phyloP scores from a whole-genome alignment of 192 early-diverging fungal species.

The Podila verticillata region DNA sequence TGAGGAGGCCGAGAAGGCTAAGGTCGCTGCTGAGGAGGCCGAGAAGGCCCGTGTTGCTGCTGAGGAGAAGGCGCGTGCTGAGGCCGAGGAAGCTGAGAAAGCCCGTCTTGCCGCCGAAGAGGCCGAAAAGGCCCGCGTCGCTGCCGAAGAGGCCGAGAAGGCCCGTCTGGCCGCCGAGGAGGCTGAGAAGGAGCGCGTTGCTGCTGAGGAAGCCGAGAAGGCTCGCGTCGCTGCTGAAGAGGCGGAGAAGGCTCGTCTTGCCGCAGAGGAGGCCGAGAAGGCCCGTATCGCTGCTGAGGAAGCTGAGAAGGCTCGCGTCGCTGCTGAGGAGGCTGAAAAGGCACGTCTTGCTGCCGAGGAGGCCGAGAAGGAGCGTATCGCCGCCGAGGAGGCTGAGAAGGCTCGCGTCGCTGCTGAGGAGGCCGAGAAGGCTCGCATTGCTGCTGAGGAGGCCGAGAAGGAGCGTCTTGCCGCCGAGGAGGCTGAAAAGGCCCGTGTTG shows the following conservation, averaged over 20 bases:
- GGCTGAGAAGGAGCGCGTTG: neutral
- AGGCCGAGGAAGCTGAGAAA: constrained; percentile 12
- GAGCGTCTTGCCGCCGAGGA: neutral
- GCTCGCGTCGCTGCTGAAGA: constrained; percentile 23
- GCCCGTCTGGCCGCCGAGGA: neutral
- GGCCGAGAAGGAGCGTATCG: neutral
- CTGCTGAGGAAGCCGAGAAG: neutral
- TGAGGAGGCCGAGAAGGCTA: constrained; percentile 1
- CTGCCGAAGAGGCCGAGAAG: constrained; percentile 7
- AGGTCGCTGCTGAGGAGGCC: neutral
- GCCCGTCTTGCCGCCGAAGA: constrained; percentile 20
- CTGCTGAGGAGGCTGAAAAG: constrained; percentile 13
- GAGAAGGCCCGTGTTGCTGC: neutral
- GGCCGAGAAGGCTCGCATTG: constrained; percentile 11
- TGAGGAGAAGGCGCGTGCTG: neutral
- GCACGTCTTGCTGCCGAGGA: constrained; percentile 12
- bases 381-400: constrained; percentile 5
- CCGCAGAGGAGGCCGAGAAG: constrained; percentile 6
- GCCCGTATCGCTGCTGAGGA: constrained; percentile 12
- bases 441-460: constrained; percentile 8
- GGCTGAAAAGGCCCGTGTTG: constrained; percentile 7
- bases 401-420: neutral
- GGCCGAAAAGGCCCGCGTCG: too few relatives aligned
- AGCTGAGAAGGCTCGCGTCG: neutral
- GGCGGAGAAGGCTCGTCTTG: neutral